phyloP scores from a whole-genome alignment of 2,329 filamentous ascomycete species.

The Colletotrichum echinochloae region DNA sequence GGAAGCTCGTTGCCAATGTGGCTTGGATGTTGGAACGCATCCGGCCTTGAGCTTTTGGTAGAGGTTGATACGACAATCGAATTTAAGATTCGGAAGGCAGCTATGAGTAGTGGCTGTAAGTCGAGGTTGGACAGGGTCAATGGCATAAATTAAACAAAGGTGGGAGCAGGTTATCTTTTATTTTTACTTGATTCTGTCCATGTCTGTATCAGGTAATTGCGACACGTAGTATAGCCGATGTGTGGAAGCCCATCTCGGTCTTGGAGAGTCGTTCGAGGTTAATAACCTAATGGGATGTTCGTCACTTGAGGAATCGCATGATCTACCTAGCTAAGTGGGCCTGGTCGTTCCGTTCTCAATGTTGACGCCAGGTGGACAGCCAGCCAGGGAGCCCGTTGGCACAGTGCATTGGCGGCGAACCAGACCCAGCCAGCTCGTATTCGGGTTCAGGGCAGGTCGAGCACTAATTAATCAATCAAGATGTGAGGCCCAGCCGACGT shows the following conservation, averaged over 20 bases:
- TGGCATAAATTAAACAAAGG: neutral
- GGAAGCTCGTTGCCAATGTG: neutral
- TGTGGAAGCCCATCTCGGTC: neutral
- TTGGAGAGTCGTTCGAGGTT: slow-evolving; percentile 14
- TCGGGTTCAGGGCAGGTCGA: slow-evolving; percentile 16
- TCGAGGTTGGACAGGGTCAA: slow-evolving; percentile 3
- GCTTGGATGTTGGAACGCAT: neutral
- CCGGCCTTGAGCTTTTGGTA: slow-evolving; percentile 7
- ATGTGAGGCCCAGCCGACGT: neutral
- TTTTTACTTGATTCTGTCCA: neutral
- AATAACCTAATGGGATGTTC: slow-evolving; percentile 13
- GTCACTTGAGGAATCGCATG: slow-evolving; percentile 11
- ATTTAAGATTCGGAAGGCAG: slow-evolving; percentile 1
- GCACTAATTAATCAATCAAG: neutral
- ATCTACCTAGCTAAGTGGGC: neutral
- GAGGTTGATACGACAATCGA: slow-evolving; percentile 23
- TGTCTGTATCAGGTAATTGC: neutral
- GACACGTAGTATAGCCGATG: neutral
- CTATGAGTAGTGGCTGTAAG: slow-evolving; percentile 11
- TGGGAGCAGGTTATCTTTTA: neutral
- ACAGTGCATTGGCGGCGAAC: slow-evolving; percentile 3
- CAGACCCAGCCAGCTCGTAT: slow-evolving; percentile 14
- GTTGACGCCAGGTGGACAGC: neutral
- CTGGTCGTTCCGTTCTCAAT: neutral
- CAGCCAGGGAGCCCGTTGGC: neutral